phyloP scores from a whole-genome alignment of 441 rosid genomes.

The Hura crepitans region DNA sequence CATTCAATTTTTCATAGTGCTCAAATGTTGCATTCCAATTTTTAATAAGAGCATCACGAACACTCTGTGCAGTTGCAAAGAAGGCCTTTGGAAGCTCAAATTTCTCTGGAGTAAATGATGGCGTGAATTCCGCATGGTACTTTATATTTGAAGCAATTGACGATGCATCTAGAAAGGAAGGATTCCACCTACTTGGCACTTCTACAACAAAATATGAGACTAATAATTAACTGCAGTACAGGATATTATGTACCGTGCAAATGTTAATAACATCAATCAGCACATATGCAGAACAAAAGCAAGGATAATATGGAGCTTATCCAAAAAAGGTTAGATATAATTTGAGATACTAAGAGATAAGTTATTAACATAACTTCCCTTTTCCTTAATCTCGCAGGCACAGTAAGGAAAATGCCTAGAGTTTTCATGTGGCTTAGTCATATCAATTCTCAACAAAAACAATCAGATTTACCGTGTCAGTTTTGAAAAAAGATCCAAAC shows the following conservation, averaged over 20 bases:
- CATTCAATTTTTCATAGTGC: constrained; percentile 57
- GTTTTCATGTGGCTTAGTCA: background rate
- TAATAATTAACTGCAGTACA: background rate
- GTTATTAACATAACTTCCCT: no score
- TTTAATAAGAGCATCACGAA: constrained; percentile 66
- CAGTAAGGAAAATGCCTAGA: background rate
- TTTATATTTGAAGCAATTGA: constrained; percentile 69
- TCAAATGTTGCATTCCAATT: constrained; percentile 86
- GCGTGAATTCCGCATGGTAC: constrained; percentile 84
- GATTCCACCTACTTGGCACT: constrained; percentile 27
- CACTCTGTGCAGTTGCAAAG: constrained; percentile 86
- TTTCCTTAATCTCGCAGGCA: background rate
- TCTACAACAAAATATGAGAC: constrained; percentile 31
- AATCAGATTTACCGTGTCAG: background rate
- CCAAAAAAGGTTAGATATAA: no score
- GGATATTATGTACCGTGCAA: background rate
- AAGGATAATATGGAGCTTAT: background rate
- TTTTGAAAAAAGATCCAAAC: background rate
- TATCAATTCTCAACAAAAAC: no score
- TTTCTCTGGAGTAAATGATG: constrained; percentile 65
- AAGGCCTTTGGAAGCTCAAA: constrained; percentile 76
- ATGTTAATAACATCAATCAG: background rate
- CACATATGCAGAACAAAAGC: background rate
- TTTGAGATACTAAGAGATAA: no score
- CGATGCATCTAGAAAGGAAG: constrained; percentile 50